Evolutionary conservation across 352 stramenopile genomes (phyloP).

Genomic region (Plasmopara halstedii): DNA sequence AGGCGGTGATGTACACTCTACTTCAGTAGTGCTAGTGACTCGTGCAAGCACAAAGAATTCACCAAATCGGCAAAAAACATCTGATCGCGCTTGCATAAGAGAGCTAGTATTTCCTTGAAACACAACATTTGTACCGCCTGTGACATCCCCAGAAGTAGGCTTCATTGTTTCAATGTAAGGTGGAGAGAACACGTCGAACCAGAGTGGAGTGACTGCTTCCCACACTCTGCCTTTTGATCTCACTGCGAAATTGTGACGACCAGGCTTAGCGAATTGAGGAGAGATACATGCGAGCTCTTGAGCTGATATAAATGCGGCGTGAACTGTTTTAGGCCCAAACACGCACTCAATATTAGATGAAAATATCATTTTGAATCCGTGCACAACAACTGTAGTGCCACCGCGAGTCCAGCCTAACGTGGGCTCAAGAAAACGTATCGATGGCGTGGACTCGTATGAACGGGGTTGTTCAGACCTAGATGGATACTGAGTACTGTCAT

Average conservation of each 20-base stretch:
- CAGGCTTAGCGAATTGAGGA: conserved; percentile 7
- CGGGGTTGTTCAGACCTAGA: not conserved
- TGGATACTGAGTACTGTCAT: not conserved
- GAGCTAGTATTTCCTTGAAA: conserved; percentile 20
- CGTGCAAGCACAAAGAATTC: conserved; percentile 1
- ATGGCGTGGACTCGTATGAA: conserved; percentile 3
- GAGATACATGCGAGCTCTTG: conserved; percentile 23
- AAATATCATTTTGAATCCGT: conserved; percentile 20
- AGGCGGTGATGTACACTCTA: conserved; percentile 24
- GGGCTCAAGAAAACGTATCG: conserved; percentile 19
- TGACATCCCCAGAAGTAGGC: conserved; percentile 14
- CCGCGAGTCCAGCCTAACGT: conserved; percentile 28
- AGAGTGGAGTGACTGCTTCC: conserved; percentile 4
- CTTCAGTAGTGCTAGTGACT: conserved; percentile 2
- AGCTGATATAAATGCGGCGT: conserved; percentile 20
- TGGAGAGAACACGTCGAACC: conserved; percentile 17
- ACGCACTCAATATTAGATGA: conserved; percentile 20
- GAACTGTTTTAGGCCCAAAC: conserved; percentile 21
- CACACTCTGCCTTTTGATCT: conserved; percentile 7
- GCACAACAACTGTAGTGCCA: conserved; percentile 19
- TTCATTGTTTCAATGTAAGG: conserved; percentile 14
- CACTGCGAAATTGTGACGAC: conserved; percentile 12
- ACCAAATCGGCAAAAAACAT: conserved; percentile 32
- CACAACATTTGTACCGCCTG: conserved; percentile 23
- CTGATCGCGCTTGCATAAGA: not conserved